Evolutionary conservation across 805 yeast genomes (phyloP), one percentile per base, ranked within the genome.

Genomic region (Komagataella phaffii): DNA sequence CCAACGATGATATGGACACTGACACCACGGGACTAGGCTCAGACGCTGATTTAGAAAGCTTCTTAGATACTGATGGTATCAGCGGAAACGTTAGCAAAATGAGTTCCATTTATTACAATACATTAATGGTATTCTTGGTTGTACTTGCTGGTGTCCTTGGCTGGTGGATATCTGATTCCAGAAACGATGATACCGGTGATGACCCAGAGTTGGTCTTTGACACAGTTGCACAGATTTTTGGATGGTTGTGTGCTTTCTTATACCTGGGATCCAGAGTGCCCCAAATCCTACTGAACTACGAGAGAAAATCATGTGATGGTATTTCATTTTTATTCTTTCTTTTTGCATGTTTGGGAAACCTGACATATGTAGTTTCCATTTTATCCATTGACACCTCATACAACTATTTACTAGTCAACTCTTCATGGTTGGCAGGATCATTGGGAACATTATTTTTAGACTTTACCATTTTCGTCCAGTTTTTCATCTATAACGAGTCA

Each of bases 301-400:
- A 83, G 64, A 77, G 97, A 61, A 90, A 89, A 67, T 85, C 95
- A 1, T 89, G 96, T 64, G 98, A 93, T 55, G 98, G 98, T 21
- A 86, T 91, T 49, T 88, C 96, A 8, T 88, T 93, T 61, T 74
- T 91, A 74, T 91, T 93, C 67, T 91, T 91, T 68, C 69, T 93
- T 19, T 91, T 93, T 73, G 98, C 99, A 18, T 89, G 96, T 64
- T 70, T 91, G 52, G 99, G 99, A 48, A 93, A 91, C 64, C 71
- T 87, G 61, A 88, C 96, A 0, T 93, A 89, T 59, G 96, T 93
- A 45, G 76, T 87, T 12, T 85, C 95, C 8, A 91, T 91, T 51
- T 70, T 91, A 49, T 78, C 85, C 47, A 83, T 86, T 46, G 87
- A 88, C 56, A 71, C 82, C 49, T 82, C 88, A 51, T 71, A 74